A percentile compares a stretch with the other conserved stretches of the same genome.
These are phyloP conservation scores for Nothomitra cinnamomea DNA, from an alignment of 2,329 filamentous ascomycete genomes.

Conservation along the genomic window DNA sequence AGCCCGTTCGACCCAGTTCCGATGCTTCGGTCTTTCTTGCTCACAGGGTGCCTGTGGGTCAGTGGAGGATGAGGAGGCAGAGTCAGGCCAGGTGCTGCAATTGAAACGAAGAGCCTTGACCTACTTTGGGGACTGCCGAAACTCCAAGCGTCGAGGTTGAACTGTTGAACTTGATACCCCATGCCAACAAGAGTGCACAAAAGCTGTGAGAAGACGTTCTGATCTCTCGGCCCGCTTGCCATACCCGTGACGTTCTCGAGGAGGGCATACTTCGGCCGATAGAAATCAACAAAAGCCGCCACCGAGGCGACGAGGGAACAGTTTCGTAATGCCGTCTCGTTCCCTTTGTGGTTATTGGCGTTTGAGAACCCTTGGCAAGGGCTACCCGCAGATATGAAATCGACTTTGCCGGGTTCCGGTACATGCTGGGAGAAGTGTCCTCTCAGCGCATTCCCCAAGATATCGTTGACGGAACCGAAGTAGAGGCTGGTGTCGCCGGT, in stretches of 20 bases:
- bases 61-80: conserved; percentile 38
- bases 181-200: conserved; percentile 56
- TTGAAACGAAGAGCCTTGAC: conserved; percentile 50
- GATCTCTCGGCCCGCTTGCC: conserved; percentile 13
- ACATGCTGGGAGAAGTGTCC: conserved; percentile 32
- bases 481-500: conserved; percentile 34
- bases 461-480: conserved; percentile 55
- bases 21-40: conserved; percentile 23
- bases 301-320: conserved; percentile 65
- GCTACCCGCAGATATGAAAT: conserved; percentile 54
- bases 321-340: conserved; percentile 42
- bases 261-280: conserved; percentile 55
- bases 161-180: conserved; percentile 57
- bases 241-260: conserved; percentile 53
- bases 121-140: conserved; percentile 50
- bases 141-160: conserved; percentile 51
- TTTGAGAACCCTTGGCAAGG: conserved; percentile 63
- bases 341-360: conserved; percentile 41
- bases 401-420: conserved; percentile 43
- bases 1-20: conserved; percentile 43
- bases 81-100: conserved; percentile 46
- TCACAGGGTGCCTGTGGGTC: conserved; percentile 44
- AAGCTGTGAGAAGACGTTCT: conserved; percentile 57
- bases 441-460: conserved; percentile 37
- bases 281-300: conserved; percentile 56